Percentiles rank a stretch among this genome's conserved stretches.
These are phyloP conservation scores for Zymoseptoria brevis DNA, from an alignment of 2,329 filamentous ascomycete species.

Conservation along the genomic window DNA sequence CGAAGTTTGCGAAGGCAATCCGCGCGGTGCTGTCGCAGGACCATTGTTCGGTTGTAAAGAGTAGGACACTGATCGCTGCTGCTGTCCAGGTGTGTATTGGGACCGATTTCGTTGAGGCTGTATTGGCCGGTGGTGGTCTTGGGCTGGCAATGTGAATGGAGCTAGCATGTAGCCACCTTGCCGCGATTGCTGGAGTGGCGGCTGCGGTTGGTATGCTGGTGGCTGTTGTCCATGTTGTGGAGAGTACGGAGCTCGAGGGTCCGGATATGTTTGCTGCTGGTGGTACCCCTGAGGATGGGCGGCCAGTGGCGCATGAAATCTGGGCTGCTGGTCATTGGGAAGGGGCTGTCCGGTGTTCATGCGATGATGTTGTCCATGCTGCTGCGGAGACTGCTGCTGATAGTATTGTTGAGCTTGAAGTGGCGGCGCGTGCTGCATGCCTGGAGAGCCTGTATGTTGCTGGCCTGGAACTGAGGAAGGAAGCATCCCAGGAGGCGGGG, in stretches of 20 bases:
- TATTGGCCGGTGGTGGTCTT: conserved; percentile 31
- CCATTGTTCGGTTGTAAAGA: conserved; percentile 10
- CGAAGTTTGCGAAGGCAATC: conserved; percentile 10
- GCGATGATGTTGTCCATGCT: conserved; percentile 15
- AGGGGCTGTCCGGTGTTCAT: conserved; percentile 3
- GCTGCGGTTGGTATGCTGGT: conserved; percentile 19
- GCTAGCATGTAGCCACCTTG: conserved; percentile 39
- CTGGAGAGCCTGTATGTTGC: conserved; percentile 11
- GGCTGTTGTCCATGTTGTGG: conserved; percentile 24
- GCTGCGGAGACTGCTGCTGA: conserved; percentile 16
- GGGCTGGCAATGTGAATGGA: conserved; percentile 40
- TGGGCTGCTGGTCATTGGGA: background rate
- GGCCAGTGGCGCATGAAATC: conserved; percentile 18
- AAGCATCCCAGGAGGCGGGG: conserved; percentile 30
- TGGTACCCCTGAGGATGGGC: conserved; percentile 27
- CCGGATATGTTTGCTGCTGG: conserved; percentile 20
- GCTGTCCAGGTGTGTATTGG: conserved; percentile 10
- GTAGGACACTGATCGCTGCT: conserved; percentile 10
- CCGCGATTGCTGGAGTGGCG: conserved; percentile 16
- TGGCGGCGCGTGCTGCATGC: conserved; percentile 12
- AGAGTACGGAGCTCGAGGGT: conserved; percentile 22
- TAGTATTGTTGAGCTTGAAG: conserved; percentile 27
- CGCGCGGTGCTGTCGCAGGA: conserved; percentile 21
- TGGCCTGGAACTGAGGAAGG: conserved; percentile 27
- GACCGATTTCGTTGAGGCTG: conserved; percentile 15